Base-by-base conservation (phyloP, 2,329 filamentous ascomycete species). In the Lanzia echinophila region DNA sequence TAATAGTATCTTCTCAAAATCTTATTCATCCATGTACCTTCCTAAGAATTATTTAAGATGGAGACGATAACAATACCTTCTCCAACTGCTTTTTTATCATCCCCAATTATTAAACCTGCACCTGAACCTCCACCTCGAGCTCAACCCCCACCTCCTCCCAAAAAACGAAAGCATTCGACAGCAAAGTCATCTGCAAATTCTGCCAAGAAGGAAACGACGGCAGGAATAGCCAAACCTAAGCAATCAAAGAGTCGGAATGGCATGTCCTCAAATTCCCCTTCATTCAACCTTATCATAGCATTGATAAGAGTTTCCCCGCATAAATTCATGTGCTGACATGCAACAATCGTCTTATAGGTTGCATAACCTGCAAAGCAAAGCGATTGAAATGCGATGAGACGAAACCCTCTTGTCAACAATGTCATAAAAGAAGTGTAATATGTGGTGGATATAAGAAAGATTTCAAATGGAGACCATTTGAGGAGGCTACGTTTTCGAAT, bases 201-300 rank as follows among this genome's bases (percentile, higher is more conserved):
- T 2, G 64, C 60, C 60, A 67, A 62, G 56, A 55, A 68, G 64
- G 69, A 67, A n/a, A 44, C 12, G 24, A 19, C 28, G n/a, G 15
- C 22, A 50, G 70, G 67, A 31, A 67, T 75, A 52, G 70, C 70
- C 42, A 88, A 86, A 65, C 80, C 82, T 31, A 88, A 87, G 66
- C 84, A 87, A 70, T 85, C 83, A 56, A 88, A 88, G 70, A 87
- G 84, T 71, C 82, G 85, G 62, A 87, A 88, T 73, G 85, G 84
- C 87, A 81, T 63, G 77, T 71, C 53, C 52, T 28, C 8, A 8
- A 28, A 33, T 38, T 46, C 45, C 56, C 48, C 50, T 31, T 43
- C n/a, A 41, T 32, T 10, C 41, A 24, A 11, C 54, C 64, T 62
- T 65, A 64, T 63, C 60, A 56, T 58, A 45, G 36, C 10, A n/a